Percentiles rank a stretch among this genome's conserved stretches.
phyloP scores from a whole-genome alignment of 768 basidiomycete genomes.

The Lactifluus echinatus region DNA sequence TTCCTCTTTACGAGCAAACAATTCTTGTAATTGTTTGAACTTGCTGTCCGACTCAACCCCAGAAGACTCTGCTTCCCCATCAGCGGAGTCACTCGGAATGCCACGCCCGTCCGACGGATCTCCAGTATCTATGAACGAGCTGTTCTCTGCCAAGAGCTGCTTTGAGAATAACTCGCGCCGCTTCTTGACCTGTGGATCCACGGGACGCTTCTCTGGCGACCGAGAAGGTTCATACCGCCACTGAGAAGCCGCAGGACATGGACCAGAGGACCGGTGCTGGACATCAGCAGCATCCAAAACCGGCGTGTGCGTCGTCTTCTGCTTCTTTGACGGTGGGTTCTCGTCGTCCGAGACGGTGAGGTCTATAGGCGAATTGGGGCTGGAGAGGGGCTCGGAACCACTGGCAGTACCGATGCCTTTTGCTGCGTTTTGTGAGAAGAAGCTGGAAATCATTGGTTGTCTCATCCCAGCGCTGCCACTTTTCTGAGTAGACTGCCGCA shows the following conservation, averaged over 20 bases:
- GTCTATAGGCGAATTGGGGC: slow-evolving; percentile 14
- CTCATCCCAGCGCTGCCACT: slow-evolving; percentile 4
- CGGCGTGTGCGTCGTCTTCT: not conserved
- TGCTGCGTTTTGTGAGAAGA: slow-evolving; percentile 7
- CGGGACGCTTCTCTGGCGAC: slow-evolving; percentile 8
- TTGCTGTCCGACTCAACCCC: slow-evolving; percentile 37
- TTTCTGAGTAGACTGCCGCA: not conserved
- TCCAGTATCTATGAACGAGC: not conserved
- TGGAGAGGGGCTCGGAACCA: not conserved
- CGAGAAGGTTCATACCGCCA: slow-evolving; percentile 16
- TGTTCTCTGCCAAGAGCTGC: slow-evolving; percentile 12
- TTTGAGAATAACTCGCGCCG: slow-evolving; percentile 14
- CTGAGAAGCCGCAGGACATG: slow-evolving; percentile 1
- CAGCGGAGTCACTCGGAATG: not conserved
- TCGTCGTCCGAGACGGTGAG: slow-evolving; percentile 19
- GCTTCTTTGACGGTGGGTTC: slow-evolving; percentile 11
- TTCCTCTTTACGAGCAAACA: slow-evolving; percentile 37
- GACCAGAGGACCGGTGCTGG: not conserved
- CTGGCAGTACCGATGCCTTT: not conserved
- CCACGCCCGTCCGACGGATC: not conserved
- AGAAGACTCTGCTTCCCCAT: slow-evolving; percentile 22
- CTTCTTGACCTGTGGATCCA: slow-evolving; percentile 6
- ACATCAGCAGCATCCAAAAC: not conserved
- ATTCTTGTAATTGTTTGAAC: slow-evolving; percentile 39
- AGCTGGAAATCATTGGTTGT: slow-evolving; percentile 18